These are phyloP conservation scores for Hypocreales sp. DNA, from an alignment of 2,329 filamentous ascomycete species.

Conservation along the genomic window DNA sequence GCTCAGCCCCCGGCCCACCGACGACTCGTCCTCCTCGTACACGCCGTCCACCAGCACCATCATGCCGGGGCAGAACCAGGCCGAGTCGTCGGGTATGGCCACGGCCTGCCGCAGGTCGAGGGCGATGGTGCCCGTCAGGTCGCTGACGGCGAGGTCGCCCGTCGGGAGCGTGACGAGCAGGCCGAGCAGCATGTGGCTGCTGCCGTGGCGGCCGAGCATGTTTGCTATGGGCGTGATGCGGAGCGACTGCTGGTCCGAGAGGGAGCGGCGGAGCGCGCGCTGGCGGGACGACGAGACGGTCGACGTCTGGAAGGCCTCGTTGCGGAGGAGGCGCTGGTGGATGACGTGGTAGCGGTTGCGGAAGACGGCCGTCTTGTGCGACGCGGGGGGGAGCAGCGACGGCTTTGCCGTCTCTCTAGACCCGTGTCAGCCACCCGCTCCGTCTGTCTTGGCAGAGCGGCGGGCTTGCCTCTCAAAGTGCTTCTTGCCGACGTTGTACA, in stretches of 20 bases:
- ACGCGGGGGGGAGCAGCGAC: conserved; percentile 58
- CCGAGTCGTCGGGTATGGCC: conserved; percentile 68
- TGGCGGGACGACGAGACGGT: conserved; percentile 47
- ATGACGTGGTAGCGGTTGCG: conserved; percentile 84
- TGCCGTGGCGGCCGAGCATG: conserved; percentile 63
- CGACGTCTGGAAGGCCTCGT: conserved; percentile 82
- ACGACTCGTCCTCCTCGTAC: conserved; percentile 86
- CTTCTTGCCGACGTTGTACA: conserved; percentile 69
- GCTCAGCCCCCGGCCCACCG: conserved; percentile 52
- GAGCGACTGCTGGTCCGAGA: conserved; percentile 54
- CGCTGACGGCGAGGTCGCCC: conserved; percentile 67
- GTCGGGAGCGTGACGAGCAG: conserved; percentile 69
- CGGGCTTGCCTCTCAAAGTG: conserved; percentile 64
- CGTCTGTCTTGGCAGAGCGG: too few species aligned
- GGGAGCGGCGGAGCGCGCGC: conserved; percentile 39
- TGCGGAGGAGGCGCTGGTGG: conserved; percentile 80
- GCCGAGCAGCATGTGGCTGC: conserved; percentile 72
- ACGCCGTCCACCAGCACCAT: conserved; percentile 86
- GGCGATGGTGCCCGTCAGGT: conserved; percentile 75
- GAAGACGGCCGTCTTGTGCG: conserved; percentile 74
- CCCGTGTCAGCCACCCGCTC: too few species aligned
- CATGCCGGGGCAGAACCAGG: conserved; percentile 93
- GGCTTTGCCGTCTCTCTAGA: conserved; percentile 45
- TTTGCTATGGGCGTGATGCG: conserved; percentile 78
- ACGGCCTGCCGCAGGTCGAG: conserved; percentile 71